phyloP scores from a whole-genome alignment of 441 rosid species.

The Croton laevigatus region DNA sequence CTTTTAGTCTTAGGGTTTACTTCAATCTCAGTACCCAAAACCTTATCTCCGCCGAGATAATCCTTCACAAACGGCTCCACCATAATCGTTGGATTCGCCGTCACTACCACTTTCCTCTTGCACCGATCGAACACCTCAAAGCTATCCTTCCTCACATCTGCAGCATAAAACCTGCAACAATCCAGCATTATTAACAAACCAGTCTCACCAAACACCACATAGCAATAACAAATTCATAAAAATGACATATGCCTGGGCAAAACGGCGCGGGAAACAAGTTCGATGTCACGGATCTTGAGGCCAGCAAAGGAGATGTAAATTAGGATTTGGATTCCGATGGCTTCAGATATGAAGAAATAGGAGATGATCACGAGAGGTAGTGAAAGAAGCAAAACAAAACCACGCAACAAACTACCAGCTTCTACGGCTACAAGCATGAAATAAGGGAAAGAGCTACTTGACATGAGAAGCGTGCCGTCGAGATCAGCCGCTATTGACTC shows the following conservation, averaged over 20 bases:
- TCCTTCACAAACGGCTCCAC: conserved; percentile 93
- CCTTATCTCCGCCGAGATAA: conserved; percentile 85
- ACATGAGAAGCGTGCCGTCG: conserved; percentile 80
- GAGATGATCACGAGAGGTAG: conserved; percentile 62
- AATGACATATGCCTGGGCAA: conserved; percentile 52
- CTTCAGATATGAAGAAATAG: conserved; percentile 75
- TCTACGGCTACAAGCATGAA: conserved; percentile 89
- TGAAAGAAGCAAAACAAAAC: conserved; percentile 66
- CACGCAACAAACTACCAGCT: conserved; percentile 81
- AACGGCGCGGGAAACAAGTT: conserved; percentile 82
- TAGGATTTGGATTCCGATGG: conserved; percentile 78
- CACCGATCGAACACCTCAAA: conserved; percentile 79
- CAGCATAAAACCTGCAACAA: conserved; percentile 70
- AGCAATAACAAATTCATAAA: too few relatives aligned
- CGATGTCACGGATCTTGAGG: conserved; percentile 81
- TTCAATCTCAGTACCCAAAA: conserved; percentile 90
- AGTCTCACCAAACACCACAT: not conserved
- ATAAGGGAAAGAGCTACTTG: conserved; percentile 81
- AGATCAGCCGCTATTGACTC: conserved; percentile 92
- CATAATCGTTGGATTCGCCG: conserved; percentile 94
- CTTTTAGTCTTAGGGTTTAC: conserved; percentile 80
- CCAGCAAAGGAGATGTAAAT: conserved; percentile 78
- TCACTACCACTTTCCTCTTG: conserved; percentile 93
- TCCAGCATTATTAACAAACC: not conserved
- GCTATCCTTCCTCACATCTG: conserved; percentile 88